These are phyloP conservation scores for Rhodotorula taiwanensis DNA, from an alignment of 768 basidiomycete species.

Conservation along the genomic window DNA sequence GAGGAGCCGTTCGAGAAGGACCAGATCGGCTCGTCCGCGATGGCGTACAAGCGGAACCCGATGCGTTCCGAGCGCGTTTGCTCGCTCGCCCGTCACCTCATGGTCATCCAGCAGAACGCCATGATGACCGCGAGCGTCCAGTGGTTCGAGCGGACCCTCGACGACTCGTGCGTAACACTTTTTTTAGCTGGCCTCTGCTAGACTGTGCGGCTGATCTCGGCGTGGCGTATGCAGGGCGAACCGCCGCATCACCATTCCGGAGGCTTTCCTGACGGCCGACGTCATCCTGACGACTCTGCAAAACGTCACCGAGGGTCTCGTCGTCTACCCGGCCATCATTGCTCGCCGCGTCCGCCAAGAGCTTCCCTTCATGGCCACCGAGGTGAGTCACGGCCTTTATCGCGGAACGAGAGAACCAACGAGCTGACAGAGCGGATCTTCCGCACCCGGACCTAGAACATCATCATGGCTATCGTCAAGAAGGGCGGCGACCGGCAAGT, in stretches of 20 bases:
- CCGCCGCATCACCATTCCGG: constrained; percentile 89
- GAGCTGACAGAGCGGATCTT: not conserved
- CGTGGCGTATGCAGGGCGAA: constrained; percentile 62
- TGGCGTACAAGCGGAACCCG: constrained; percentile 99
- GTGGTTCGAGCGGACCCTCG: constrained; percentile 97
- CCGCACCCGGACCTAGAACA: constrained; percentile 50
- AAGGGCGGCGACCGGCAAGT: constrained; percentile 88
- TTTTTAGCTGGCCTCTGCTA: not conserved
- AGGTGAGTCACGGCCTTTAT: constrained; percentile 44
- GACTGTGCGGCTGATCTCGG: constrained; percentile 18
- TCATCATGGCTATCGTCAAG: constrained; percentile 97
- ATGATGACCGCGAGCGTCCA: constrained; percentile 90
- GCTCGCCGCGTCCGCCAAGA: constrained; percentile 85
- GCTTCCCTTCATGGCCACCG: constrained; percentile 98
- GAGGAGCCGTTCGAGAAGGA: constrained; percentile 99
- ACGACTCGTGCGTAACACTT: constrained; percentile 77
- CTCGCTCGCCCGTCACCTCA: constrained; percentile 88
- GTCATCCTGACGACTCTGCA: constrained; percentile 91
- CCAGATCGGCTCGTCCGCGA: constrained; percentile 84
- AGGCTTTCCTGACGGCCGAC: constrained; percentile 94
- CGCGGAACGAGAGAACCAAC: too few relatives aligned
- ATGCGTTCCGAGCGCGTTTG: constrained; percentile 98
- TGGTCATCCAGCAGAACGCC: constrained; percentile 92
- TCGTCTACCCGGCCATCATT: constrained; percentile 97
- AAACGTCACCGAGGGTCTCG: constrained; percentile 95